Conservation (phyloP, 768 basidiomycete genomes). For the Amanita exitialis region DNA sequence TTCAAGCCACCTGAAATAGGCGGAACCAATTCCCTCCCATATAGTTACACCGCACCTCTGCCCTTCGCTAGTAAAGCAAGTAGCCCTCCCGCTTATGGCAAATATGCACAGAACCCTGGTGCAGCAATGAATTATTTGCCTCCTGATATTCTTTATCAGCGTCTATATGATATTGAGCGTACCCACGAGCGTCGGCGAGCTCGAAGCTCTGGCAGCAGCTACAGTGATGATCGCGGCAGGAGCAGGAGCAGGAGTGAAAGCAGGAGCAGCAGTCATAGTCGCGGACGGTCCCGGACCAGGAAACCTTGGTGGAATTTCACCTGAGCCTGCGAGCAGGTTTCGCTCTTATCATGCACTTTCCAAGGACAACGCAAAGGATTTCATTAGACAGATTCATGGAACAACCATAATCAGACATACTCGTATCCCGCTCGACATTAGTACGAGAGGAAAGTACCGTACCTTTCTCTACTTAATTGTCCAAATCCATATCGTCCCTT, state of each 20-base stretch:
- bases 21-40: not conserved
- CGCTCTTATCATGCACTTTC: not conserved
- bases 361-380: not conserved
- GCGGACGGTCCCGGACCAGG: slow-evolving; percentile 4
- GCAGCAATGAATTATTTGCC: slow-evolving; percentile 2
- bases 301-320: slow-evolving; percentile 6
- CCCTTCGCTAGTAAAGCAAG: slow-evolving; percentile 4
- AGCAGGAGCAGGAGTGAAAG: not conserved
- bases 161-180: slow-evolving; percentile 8
- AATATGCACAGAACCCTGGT: not conserved
- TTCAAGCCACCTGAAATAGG: not conserved
- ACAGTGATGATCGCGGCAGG: slow-evolving; percentile 1
- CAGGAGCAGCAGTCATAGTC: not conserved
- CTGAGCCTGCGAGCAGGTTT: not conserved
- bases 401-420: not conserved
- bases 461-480: slow-evolving; percentile 7
- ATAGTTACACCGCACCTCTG: slow-evolving; percentile 1
- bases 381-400: not conserved
- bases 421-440: not conserved
- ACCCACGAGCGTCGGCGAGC: not conserved
- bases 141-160: slow-evolving; percentile 7
- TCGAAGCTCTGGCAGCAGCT: not conserved
- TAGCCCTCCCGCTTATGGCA: not conserved
- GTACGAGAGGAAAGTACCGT: not conserved
- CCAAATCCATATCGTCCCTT: slow-evolving; percentile 34